phyloP scores from a whole-genome alignment of 2,329 filamentous ascomycete genomes.

The Ophiostoma sp. region DNA sequence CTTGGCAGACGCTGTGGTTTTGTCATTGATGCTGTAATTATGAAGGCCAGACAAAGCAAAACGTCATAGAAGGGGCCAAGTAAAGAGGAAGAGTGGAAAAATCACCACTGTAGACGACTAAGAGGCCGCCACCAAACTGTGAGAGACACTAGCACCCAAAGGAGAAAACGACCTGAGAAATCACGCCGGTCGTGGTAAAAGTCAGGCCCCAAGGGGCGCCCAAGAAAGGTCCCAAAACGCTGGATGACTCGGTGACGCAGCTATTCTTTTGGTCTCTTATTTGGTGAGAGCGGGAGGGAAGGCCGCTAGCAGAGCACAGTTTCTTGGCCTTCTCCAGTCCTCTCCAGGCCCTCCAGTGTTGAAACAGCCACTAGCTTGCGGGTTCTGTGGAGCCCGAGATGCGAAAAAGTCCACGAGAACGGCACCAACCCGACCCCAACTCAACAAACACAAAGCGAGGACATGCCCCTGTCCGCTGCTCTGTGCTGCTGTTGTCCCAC shows the following conservation, averaged over 20 bases:
- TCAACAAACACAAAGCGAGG: background rate
- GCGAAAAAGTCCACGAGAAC: background rate
- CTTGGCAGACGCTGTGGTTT: constrained; percentile 8
- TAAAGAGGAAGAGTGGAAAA: background rate
- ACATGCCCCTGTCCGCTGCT: background rate
- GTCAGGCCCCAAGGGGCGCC: background rate
- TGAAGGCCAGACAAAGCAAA: background rate
- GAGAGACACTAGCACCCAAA: background rate
- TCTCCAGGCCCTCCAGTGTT: background rate
- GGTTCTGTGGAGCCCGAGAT: constrained; percentile 1
- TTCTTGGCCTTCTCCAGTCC: too few relatives aligned
- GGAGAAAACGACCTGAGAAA: background rate
- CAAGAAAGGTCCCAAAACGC: background rate
- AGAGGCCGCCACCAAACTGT: background rate
- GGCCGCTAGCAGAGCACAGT: background rate
- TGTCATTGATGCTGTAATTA: background rate
- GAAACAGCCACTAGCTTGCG: background rate
- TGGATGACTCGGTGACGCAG: background rate
- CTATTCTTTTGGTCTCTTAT: background rate
- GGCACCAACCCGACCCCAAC: background rate
- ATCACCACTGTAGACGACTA: background rate
- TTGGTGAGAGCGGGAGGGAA: background rate
- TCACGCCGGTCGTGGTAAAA: background rate
- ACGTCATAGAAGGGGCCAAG: too few relatives aligned
- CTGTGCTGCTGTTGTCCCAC: too few relatives aligned